Evolutionary conservation across 192 early-diverging fungal genomes (phyloP).

Genomic region (Coemansia sp.): DNA sequence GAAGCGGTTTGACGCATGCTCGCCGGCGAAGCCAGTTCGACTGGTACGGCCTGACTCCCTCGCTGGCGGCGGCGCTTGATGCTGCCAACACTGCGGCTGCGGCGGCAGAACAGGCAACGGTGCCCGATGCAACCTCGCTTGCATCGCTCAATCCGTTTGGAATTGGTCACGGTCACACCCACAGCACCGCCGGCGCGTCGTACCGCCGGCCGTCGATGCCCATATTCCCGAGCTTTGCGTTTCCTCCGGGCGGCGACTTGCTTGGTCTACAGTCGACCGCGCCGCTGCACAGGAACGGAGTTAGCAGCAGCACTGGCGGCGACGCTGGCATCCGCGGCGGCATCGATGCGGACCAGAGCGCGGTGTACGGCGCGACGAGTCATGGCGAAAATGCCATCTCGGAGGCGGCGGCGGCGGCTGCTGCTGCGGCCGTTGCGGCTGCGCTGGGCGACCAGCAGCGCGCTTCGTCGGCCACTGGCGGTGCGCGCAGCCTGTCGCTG

Average conservation of each 20-base stretch:
- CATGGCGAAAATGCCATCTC: conserved; percentile 12
- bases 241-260: conserved; percentile 23
- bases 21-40: conserved; percentile 54
- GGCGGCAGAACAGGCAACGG: conserved; percentile 12
- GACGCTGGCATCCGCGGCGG: not conserved
- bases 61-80: conserved; percentile 40
- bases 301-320: not conserved
- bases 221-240: conserved; percentile 42
- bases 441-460: conserved; percentile 21
- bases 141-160: conserved; percentile 31
- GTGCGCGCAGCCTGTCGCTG: conserved; percentile 22
- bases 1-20: conserved; percentile 25
- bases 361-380: conserved; percentile 8
- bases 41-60: conserved; percentile 55
- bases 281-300: not conserved
- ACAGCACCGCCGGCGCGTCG: conserved; percentile 14
- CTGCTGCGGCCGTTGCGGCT: conserved; percentile 37
- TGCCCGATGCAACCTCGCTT: conserved; percentile 11
- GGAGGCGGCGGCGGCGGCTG: conserved; percentile 26
- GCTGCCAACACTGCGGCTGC: conserved; percentile 27
- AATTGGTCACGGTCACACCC: conserved; percentile 11
- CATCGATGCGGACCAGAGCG: conserved; percentile 14
- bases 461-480: not conserved
- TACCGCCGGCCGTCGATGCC: conserved; percentile 54
- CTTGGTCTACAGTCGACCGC: conserved; percentile 16